phyloP scores from a whole-genome alignment of 495 filamentous ascomycete species.

The Neurospora sp. region DNA sequence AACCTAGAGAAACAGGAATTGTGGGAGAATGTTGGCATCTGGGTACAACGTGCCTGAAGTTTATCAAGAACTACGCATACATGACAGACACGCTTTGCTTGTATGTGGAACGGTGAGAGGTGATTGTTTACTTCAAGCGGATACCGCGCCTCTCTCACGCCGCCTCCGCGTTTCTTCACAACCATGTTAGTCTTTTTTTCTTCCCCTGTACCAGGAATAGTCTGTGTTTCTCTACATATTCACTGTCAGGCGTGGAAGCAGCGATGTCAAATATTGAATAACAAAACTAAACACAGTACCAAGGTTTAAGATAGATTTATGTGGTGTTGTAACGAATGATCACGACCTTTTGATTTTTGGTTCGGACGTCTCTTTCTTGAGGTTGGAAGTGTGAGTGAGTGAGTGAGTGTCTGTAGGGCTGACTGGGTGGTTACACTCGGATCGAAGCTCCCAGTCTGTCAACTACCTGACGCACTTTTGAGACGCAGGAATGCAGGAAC shows the following conservation, averaged over 20 bases:
- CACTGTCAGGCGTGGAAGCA: background rate
- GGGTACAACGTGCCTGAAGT: too few species aligned
- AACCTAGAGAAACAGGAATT: too few species aligned
- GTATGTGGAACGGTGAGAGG: background rate
- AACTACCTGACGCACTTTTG: background rate
- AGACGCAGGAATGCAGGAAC: background rate
- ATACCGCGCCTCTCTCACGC: background rate
- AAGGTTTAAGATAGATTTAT: background rate
- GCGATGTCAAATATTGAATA: background rate
- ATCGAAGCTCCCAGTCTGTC: too few species aligned
- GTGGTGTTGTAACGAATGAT: background rate
- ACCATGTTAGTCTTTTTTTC: too few species aligned
- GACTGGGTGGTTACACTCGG: background rate
- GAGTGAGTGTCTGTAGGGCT: background rate
- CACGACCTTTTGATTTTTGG: background rate
- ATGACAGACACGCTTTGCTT: background rate
- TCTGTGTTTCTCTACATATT: background rate
- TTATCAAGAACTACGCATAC: background rate
- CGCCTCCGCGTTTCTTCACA: background rate
- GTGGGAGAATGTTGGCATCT: too few species aligned
- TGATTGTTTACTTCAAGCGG: background rate
- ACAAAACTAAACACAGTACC: background rate
- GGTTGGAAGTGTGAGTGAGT: background rate
- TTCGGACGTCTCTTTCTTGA: background rate
- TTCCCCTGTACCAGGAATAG: background rate